Evolutionary conservation across 2,329 filamentous ascomycete genomes (phyloP).

Genomic region (Sporothrix humicola): DNA sequence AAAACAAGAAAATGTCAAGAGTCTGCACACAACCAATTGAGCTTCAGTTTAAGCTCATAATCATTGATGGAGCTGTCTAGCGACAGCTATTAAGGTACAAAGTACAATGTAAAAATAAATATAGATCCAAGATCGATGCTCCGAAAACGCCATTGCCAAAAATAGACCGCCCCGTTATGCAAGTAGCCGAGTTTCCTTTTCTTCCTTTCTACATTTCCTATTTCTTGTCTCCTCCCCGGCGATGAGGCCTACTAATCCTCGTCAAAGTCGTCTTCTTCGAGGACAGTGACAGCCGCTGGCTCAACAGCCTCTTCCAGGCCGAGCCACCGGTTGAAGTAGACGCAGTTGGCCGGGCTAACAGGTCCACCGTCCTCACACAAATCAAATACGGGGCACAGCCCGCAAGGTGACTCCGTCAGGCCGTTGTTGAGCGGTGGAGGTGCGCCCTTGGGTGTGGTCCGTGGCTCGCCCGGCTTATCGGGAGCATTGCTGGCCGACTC

Average conservation of each 20-base stretch:
- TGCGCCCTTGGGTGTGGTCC: slow-evolving; percentile 44
- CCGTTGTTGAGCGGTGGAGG: slow-evolving; percentile 64
- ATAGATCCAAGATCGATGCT: slow-evolving; percentile 20
- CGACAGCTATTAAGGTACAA: slow-evolving; percentile 22
- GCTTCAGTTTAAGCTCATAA: neutral
- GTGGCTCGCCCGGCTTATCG: slow-evolving; percentile 36
- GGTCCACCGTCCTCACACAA: slow-evolving; percentile 90
- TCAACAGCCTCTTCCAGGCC: slow-evolving; percentile 51
- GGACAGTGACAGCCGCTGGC: slow-evolving; percentile 32
- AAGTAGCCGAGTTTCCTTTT: slow-evolving; percentile 5
- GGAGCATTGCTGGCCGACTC: slow-evolving; percentile 37
- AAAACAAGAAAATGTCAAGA: too few relatives aligned
- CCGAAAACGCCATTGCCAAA: slow-evolving; percentile 29
- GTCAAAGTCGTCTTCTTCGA: slow-evolving; percentile 25
- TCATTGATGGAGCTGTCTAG: slow-evolving; percentile 2
- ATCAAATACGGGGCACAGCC: slow-evolving; percentile 89
- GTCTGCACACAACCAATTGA: neutral
- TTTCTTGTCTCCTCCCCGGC: neutral
- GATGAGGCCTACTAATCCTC: neutral
- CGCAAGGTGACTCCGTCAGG: slow-evolving; percentile 87
- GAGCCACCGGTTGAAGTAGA: slow-evolving; percentile 90
- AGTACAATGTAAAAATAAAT: neutral
- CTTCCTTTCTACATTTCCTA: neutral
- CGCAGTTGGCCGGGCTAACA: slow-evolving; percentile 86
- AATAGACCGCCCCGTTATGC: slow-evolving; percentile 30